Evolutionary conservation across 139 green algal species (phyloP).

Genomic region (Penium margaritaceum): DNA sequence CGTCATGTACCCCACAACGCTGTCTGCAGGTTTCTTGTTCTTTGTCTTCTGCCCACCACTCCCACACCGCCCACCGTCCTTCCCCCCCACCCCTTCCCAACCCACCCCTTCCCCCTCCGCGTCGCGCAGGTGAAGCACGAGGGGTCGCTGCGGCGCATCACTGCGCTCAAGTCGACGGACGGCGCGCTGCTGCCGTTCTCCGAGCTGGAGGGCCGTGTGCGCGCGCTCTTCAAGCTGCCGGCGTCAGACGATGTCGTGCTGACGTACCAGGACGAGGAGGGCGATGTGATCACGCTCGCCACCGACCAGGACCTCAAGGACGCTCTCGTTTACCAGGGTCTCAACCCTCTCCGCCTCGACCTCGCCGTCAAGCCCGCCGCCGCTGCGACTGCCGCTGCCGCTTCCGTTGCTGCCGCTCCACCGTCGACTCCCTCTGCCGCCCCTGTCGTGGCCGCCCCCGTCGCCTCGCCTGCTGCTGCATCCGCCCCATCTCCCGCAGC

Average conservation of each 20-base stretch:
- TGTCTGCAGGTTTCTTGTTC: no score
- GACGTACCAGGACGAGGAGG: constrained; percentile 33
- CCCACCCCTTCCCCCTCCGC: no score
- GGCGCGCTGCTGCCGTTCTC: no score
- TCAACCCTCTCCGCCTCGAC: constrained; percentile 37
- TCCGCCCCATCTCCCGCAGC: background rate
- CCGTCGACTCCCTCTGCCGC: background rate
- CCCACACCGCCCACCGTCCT: no score
- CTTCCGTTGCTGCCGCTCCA: background rate
- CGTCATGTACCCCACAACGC: no score
- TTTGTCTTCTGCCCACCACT: no score
- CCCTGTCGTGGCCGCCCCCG: background rate
- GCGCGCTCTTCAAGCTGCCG: constrained; percentile 30
- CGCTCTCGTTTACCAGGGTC: constrained; percentile 18
- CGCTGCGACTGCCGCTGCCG: background rate
- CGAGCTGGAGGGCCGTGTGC: no score
- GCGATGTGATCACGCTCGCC: constrained; percentile 31
- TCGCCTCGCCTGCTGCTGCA: background rate
- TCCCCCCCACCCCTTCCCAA: no score
- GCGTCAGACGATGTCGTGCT: background rate
- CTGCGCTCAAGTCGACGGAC: no score
- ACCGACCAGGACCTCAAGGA: constrained; percentile 32
- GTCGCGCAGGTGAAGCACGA: no score
- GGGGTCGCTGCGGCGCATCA: no score
- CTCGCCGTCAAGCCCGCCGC: background rate